Base-by-base conservation (phyloP, 495 filamentous ascomycete genomes). In the Pyrenula aspistea region DNA sequence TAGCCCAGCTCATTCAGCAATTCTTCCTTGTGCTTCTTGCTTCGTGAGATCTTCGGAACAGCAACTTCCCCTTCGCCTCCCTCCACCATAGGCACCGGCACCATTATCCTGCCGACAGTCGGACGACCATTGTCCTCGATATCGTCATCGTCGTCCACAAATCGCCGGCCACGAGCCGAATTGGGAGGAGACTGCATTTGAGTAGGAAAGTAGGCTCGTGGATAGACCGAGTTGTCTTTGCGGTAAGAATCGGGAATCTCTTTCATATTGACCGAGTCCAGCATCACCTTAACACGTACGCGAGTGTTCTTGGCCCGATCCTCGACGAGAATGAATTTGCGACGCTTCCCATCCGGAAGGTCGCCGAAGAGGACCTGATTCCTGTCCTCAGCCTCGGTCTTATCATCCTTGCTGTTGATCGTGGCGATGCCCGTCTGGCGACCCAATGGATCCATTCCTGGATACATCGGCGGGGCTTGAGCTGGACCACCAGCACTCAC, bases 231-330 rank as follows among this genome's bases (percentile, higher is more conserved):
- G 61, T 91, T 93, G 55, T 77, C 77, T 66, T 86, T 86, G 58
- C 92, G 88, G 68, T 95, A 95, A 15, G 88, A 91, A 69, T 97
- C 93, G 0, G 91, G 91, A 59, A 96, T 91, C 67, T 96, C 92
- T 60, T 88, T 82, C 70, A 93, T 92, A 58, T 95, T 84, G 55
- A 96, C 89, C 19, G 82, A 80, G 57, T 96, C 89, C 22, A 97
- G 79, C 60, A 84, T 89, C 25, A 96, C 89, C 56, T 89, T 84
- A 42, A 96, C 91, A 3, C 93, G 83, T 10, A 95, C 82, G 51
- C 91, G 84, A 25, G 78, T 78, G 48, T 83, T 82, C 52, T 89
- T 85, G 53, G 88, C 86, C 15, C 77, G 79, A 67, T 97, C 93
- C 58, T 96, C 89, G 22, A 98, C 90, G 2, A 96, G 81, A 61